These are phyloP conservation scores for Malus sieversii DNA, from an alignment of 306 rosid genomes.

Conservation along the genomic window DNA sequence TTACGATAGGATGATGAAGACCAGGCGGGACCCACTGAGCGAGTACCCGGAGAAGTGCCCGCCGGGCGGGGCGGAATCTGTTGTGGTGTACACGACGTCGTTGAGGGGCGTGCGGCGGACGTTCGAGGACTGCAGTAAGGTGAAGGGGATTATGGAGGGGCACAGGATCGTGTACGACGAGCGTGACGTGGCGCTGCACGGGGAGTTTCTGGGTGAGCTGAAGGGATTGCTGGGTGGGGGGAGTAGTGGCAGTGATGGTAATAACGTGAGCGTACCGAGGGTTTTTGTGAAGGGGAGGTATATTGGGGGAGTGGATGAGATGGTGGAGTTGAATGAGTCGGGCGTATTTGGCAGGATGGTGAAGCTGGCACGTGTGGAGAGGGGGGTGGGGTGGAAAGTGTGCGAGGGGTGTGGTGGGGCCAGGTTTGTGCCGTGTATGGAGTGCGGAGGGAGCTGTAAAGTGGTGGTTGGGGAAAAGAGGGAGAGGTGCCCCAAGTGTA, in stretches of 20 bases:
- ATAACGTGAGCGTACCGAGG: constrained; percentile 35
- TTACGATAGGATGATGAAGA: constrained; percentile 18
- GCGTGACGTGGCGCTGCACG: constrained; percentile 86
- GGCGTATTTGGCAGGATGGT: constrained; percentile 54
- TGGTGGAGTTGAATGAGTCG: constrained; percentile 55
- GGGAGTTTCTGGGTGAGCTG: constrained; percentile 50
- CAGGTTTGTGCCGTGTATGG: constrained; percentile 75
- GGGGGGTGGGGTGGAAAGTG: constrained; percentile 46
- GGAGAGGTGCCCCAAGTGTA: constrained; percentile 57
- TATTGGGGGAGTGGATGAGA: constrained; percentile 60
- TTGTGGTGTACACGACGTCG: constrained; percentile 89
- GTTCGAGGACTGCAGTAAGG: constrained; percentile 60
- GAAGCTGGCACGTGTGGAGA: constrained; percentile 51
- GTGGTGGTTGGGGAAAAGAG: constrained; percentile 24
- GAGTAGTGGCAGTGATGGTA: not conserved
- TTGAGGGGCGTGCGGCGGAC: constrained; percentile 72
- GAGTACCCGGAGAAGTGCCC: constrained; percentile 68
- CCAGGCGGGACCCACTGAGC: constrained; percentile 44
- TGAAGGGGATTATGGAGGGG: constrained; percentile 45
- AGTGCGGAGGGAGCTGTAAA: constrained; percentile 78
- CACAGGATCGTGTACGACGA: constrained; percentile 65
- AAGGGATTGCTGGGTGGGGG: constrained; percentile 45
- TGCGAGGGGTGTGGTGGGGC: constrained; percentile 83
- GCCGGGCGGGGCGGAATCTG: constrained; percentile 49
- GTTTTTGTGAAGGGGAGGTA: constrained; percentile 82